phyloP scores from a whole-genome alignment of 495 filamentous ascomycete species.

The Talaromyces nanjingensis region DNA sequence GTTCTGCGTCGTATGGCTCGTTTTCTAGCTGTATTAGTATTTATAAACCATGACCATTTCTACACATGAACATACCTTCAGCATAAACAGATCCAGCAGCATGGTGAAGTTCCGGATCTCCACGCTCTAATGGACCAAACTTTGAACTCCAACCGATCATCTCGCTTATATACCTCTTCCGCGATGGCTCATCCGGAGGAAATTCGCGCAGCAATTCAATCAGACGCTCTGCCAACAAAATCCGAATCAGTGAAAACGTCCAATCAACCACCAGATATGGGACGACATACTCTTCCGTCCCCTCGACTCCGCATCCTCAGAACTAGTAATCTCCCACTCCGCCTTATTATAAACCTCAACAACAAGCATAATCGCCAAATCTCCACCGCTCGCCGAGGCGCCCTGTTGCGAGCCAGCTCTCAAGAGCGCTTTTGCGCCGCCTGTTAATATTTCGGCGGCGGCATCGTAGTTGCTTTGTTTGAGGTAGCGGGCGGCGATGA shows the following conservation, averaged over 20 bases:
- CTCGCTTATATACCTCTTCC: conserved; percentile 86
- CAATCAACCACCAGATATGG: background rate
- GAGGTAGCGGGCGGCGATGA: conserved; percentile 85
- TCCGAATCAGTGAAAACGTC: background rate
- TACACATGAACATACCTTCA: conserved; percentile 45
- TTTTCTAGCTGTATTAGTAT: conserved; percentile 48
- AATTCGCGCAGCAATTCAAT: conserved; percentile 69
- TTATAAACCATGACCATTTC: background rate
- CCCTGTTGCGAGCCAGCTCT: conserved; percentile 75
- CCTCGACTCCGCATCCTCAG: conserved; percentile 37
- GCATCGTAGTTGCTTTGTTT: conserved; percentile 76
- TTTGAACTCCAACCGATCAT: conserved; percentile 83
- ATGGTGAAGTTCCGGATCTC: conserved; percentile 93
- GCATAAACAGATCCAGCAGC: conserved; percentile 83
- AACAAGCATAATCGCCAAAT: conserved; percentile 76
- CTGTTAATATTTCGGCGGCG: conserved; percentile 79
- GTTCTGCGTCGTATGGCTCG: conserved; percentile 86
- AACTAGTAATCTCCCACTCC: conserved; percentile 58
- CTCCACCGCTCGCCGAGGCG: conserved; percentile 72
- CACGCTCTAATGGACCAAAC: conserved; percentile 79
- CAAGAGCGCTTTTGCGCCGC: conserved; percentile 75
- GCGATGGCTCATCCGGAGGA: conserved; percentile 72
- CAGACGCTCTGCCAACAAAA: conserved; percentile 38
- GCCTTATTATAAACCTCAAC: conserved; percentile 84
- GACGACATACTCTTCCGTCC: conserved; percentile 35